phyloP scores from a whole-genome alignment of 148 eudicot species.

The Tetragonia tetragonoides region DNA sequence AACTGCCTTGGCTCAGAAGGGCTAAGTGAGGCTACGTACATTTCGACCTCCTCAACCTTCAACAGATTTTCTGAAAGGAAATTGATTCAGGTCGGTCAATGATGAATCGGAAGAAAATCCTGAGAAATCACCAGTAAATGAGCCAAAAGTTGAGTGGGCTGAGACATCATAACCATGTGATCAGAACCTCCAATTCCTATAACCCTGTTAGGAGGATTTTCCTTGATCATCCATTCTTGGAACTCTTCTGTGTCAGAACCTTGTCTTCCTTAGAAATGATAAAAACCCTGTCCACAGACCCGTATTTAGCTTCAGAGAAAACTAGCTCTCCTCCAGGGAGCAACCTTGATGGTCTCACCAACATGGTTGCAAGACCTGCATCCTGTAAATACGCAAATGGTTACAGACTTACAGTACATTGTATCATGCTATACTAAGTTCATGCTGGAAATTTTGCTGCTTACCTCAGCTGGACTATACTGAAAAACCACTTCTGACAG shows the following conservation, averaged over 20 bases:
- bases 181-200: constrained; percentile 10
- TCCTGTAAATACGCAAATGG: constrained; percentile 8
- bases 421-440: not conserved
- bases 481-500: constrained; percentile 14
- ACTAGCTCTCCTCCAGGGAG: constrained; percentile 7
- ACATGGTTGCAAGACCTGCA: constrained; percentile 14
- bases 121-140: constrained; percentile 8
- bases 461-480: constrained; percentile 14
- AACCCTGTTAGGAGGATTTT: constrained; percentile 23
- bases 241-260: constrained; percentile 15
- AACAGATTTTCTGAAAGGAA: not conserved
- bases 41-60: not conserved
- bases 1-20: no score
- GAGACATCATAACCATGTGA: constrained; percentile 31
- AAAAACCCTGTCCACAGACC: constrained; percentile 20
- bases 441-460: not conserved
- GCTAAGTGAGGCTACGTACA: not conserved
- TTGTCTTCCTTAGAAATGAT: constrained; percentile 22
- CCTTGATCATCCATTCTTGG: constrained; percentile 9
- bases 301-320: constrained; percentile 8
- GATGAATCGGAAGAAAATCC: constrained; percentile 3
- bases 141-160: constrained; percentile 23
- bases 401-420: not conserved
- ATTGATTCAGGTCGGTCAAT: not conserved
- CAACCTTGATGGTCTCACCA: constrained; percentile 15